Percentiles rank a stretch among this genome's conserved stretches.
phyloP scores from a whole-genome alignment of 495 filamentous ascomycete species.

The Glonium stellatum region DNA sequence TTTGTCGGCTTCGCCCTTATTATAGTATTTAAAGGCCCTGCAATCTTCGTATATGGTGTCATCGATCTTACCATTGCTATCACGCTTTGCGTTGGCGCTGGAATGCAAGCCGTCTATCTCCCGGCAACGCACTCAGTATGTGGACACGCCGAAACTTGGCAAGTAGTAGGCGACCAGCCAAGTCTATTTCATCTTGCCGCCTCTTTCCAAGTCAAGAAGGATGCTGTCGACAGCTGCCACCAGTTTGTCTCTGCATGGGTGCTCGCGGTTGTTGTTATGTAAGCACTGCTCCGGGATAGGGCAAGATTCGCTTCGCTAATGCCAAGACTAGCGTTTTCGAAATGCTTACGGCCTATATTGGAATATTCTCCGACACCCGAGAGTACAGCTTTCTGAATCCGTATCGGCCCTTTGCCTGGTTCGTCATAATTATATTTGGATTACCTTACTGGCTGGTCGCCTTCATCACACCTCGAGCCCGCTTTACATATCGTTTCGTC shows the following conservation, averaged over 20 bases:
- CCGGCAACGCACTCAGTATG: constrained; percentile 4
- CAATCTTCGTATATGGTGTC: constrained; percentile 14
- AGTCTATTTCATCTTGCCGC: constrained; percentile 15
- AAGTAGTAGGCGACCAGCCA: constrained; percentile 4
- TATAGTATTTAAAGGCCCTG: constrained; percentile 1
- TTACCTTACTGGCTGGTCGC: not conserved
- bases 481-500: constrained; percentile 8
- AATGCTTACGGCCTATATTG: constrained; percentile 19
- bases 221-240: constrained; percentile 3
- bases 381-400: constrained; percentile 23
- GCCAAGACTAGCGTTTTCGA: constrained; percentile 12
- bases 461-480: not conserved
- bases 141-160: constrained; percentile 12
- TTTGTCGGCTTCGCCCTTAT: constrained; percentile 16
- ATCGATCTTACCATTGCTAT: constrained; percentile 15
- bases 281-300: not conserved
- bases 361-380: constrained; percentile 23
- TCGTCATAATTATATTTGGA: constrained; percentile 8
- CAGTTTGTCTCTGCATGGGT: constrained; percentile 12
- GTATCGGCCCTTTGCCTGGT: constrained; percentile 11
- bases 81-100: constrained; percentile 1
- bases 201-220: not conserved
- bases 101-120: constrained; percentile 17
- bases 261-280: constrained; percentile 4
- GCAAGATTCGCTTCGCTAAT: not conserved